A percentile compares a stretch with the other conserved stretches of the same genome.
These are phyloP conservation scores for Fusarium incarnatum DNA, from an alignment of 2,329 filamentous ascomycete species.

Conservation along the genomic window DNA sequence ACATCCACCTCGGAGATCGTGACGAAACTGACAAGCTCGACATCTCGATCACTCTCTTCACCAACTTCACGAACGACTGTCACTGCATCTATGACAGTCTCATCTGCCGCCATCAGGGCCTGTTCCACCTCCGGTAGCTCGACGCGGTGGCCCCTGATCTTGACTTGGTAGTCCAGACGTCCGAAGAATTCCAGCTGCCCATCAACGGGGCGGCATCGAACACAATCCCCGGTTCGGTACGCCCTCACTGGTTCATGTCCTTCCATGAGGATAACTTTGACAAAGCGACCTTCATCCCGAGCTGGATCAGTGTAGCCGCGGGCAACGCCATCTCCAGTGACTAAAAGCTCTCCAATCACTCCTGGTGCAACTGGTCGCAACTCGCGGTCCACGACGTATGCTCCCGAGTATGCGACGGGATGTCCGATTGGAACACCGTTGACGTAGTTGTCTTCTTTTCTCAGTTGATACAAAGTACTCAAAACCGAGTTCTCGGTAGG, in stretches of 20 bases:
- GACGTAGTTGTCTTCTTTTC: background rate
- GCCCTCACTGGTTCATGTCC: background rate
- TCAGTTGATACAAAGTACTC: background rate
- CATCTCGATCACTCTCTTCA: background rate
- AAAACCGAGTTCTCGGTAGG: background rate
- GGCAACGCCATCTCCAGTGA: background rate
- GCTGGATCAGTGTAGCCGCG: constrained; percentile 4
- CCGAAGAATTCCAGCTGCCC: constrained; percentile 41
- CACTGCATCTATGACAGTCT: background rate
- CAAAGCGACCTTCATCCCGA: background rate
- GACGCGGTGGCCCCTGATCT: constrained; percentile 49
- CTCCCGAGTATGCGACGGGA: background rate
- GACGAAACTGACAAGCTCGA: background rate
- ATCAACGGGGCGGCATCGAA: constrained; percentile 35
- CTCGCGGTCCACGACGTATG: background rate
- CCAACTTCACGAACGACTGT: background rate
- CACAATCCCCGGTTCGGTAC: constrained; percentile 44
- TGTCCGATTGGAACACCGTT: constrained; percentile 3
- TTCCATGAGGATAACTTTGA: background rate
- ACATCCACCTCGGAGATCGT: background rate
- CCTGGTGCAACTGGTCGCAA: background rate
- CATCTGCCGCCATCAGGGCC: background rate
- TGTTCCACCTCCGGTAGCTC: constrained; percentile 48
- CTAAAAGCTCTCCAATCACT: background rate
- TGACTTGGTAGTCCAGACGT: constrained; percentile 44